Evolutionary conservation across 495 filamentous ascomycete genomes (phyloP), one percentile per base, ranked within the genome.

Genomic region (Talaromyces thailandensis): DNA sequence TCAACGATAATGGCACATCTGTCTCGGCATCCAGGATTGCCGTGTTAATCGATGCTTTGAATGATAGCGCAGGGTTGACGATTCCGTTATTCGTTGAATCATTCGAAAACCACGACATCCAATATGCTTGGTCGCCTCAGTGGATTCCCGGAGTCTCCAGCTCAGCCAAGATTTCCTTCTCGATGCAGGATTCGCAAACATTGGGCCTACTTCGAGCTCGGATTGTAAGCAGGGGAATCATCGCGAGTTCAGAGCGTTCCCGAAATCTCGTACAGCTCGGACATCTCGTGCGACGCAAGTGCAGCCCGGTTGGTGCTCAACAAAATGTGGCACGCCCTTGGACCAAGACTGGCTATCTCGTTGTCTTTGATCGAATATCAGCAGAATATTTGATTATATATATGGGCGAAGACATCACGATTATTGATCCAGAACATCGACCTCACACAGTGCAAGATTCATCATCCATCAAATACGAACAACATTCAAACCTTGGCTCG

Each of bases 201-300:
- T 62, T 77, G 28, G 76, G 76, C 3, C 60, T 79, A 2, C 64
- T 77, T 37, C 65, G 68, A 37, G 69, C 72, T 56, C 63, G 66
- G 23, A 59, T 60, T 50, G 58, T 56, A 11, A 43, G 62, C 18
- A 63, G 69, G 25, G 66, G 68, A 16, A 61, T 64, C 14, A 62
- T 69, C 24, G 62, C 58, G 14, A 50, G 24, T 21, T 37, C 57
- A 21, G 63, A 66, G 21, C 64, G 57, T 18, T 64, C 58, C 40
- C 58, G 75, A 43, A 69, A 74, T 61, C 29, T 77, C 24, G 69
- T 79, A 62, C 74, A 75, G 62, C 70, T 78, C 18, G 76, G 75
- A 7, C 69, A 64, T 35, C 55, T 79, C 45, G 64, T 70, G 23
- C 64, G 63, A 63, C 70, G 66, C 18, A 18, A 50, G 24, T 29